Percentiles rank a stretch among this genome's conserved stretches.
Conservation (phyloP, 2,329 filamentous ascomycete genomes). For the Alternaria gansuensis region DNA sequence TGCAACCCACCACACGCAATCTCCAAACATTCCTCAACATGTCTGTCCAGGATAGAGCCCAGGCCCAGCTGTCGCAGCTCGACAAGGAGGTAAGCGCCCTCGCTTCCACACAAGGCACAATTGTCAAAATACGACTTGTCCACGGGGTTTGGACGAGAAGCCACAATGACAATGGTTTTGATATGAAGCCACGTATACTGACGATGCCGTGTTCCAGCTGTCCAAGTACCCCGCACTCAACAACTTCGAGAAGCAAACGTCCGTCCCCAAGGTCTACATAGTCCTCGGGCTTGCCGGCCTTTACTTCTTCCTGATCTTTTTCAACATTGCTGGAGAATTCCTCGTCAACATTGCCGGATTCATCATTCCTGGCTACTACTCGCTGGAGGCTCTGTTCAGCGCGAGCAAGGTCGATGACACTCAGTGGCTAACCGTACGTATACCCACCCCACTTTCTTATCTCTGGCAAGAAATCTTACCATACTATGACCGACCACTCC, state of each 20-base stretch:
- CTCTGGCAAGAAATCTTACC: conserved; percentile 8
- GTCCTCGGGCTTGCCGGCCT: conserved; percentile 77
- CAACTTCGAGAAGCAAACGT: conserved; percentile 86
- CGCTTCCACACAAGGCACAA: conserved; percentile 18
- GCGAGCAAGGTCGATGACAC: conserved; percentile 78
- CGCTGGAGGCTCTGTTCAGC: conserved; percentile 78
- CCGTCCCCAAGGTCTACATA: conserved; percentile 84
- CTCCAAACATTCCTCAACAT: conserved; percentile 58
- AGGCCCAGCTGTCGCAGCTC: conserved; percentile 79
- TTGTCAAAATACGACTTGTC: conserved; percentile 18
- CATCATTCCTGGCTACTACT: conserved; percentile 84
- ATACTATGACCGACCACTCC: neutral
- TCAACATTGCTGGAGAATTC: conserved; percentile 90
- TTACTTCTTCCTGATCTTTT: conserved; percentile 91
- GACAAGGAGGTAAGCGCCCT: conserved; percentile 76
- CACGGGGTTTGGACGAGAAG: neutral
- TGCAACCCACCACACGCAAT: conserved; percentile 15
- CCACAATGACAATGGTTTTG: neutral
- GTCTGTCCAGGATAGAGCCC: conserved; percentile 79
- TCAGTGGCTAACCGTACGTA: conserved; percentile 73
- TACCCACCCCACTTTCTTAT: conserved; percentile 16
- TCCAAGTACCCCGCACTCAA: conserved; percentile 84
- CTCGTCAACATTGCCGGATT: conserved; percentile 88
- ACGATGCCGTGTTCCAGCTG: conserved; percentile 64
- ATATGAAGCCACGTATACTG: conserved; percentile 27